These are phyloP conservation scores for Phytophthora uliginosa DNA, from an alignment of 352 stramenopile species.

Conservation along the genomic window DNA sequence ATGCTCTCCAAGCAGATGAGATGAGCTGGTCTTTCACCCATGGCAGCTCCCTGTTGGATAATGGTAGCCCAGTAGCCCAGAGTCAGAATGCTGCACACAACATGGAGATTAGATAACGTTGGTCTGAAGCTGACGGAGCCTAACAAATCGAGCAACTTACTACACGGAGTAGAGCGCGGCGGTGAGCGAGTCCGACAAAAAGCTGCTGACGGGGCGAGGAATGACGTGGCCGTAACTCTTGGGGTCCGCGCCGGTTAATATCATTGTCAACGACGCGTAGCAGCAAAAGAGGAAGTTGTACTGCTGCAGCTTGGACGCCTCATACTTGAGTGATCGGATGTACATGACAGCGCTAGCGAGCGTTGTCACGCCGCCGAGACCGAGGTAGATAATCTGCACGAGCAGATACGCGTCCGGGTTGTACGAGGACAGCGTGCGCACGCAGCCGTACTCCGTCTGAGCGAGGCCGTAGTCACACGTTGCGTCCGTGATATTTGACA, in stretches of 20 bases:
- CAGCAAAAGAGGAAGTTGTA: slow-evolving; percentile 50
- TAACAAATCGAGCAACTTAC: slow-evolving; percentile 27
- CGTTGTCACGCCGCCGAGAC: slow-evolving; percentile 31
- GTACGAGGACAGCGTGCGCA: slow-evolving; percentile 40
- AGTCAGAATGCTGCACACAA: slow-evolving; percentile 41
- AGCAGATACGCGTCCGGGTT: slow-evolving; percentile 36
- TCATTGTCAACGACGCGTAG: slow-evolving; percentile 49
- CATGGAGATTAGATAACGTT: slow-evolving; percentile 8
- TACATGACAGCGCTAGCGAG: slow-evolving; percentile 42
- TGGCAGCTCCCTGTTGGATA: slow-evolving; percentile 42
- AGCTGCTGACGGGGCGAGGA: slow-evolving; percentile 45
- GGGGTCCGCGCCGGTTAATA: slow-evolving; percentile 42
- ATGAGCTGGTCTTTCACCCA: slow-evolving; percentile 26
- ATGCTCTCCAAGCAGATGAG: slow-evolving; percentile 42
- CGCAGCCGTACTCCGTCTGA: slow-evolving; percentile 36
- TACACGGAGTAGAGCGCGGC: slow-evolving; percentile 56
- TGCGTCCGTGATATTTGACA: slow-evolving; percentile 39
- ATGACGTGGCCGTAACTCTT: slow-evolving; percentile 51
- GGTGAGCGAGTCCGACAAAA: slow-evolving; percentile 53
- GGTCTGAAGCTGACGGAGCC: not conserved
- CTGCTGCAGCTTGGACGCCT: slow-evolving; percentile 47
- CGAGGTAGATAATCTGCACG: slow-evolving; percentile 47
- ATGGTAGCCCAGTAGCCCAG: slow-evolving; percentile 51
- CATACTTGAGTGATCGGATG: slow-evolving; percentile 34
- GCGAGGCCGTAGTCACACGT: slow-evolving; percentile 46